Evolutionary conservation across 2,329 filamentous ascomycete species (phyloP).

Genomic region (Microsporum audouinii): DNA sequence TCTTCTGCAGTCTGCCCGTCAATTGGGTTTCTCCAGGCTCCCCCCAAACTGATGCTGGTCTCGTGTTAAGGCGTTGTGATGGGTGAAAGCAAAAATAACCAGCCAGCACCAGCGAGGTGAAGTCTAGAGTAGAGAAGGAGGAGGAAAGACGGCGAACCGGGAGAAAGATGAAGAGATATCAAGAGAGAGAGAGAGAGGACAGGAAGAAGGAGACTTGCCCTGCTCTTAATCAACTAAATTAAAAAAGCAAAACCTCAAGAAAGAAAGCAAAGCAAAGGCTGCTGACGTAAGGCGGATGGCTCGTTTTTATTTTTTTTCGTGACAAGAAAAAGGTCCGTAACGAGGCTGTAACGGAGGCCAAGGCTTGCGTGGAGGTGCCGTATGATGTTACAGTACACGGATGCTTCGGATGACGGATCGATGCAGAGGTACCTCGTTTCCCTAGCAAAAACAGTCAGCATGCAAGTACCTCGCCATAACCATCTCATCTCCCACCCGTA

Average conservation of each 20-base stretch:
- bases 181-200: conserved; percentile 5
- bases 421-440: not conserved
- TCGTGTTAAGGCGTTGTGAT: not conserved
- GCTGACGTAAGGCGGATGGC: not conserved
- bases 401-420: not conserved
- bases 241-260: not conserved
- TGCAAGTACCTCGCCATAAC: not conserved
- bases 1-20: conserved; percentile 6
- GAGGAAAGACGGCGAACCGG: conserved; percentile 9
- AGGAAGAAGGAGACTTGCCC: not conserved
- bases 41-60: not conserved
- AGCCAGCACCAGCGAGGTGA: not conserved
- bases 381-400: not conserved
- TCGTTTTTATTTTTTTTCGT: not conserved
- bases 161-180: conserved; percentile 12
- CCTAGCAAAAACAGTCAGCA: not conserved
- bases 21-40: not conserved
- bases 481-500: not conserved
- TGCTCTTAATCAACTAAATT: not conserved
- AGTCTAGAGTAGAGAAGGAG: conserved; percentile 12
- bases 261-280: not conserved
- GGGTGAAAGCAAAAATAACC: not conserved
- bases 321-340: not conserved
- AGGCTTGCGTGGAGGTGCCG: not conserved
- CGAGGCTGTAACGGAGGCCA: not conserved